Conservation (phyloP, 1,284 basidiomycete species). For the Cutaneotrichosporon sp. region DNA sequence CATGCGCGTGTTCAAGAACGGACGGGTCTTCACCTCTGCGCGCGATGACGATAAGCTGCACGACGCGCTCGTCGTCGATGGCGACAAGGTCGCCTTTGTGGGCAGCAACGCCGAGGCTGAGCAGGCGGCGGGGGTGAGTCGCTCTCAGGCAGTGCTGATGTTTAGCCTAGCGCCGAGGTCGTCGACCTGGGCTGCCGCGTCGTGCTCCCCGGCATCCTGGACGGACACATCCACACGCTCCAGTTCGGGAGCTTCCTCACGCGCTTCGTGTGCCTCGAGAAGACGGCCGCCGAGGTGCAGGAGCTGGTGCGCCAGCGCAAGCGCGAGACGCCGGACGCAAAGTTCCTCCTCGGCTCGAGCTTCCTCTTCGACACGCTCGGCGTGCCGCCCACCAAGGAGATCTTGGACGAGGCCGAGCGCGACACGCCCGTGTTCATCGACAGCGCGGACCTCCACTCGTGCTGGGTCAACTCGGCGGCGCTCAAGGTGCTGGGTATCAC, state of each 20-base stretch:
- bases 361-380: slow-evolving; percentile 33
- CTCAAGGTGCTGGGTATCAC: slow-evolving; percentile 32
- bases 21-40: slow-evolving; percentile 31
- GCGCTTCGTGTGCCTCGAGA: slow-evolving; percentile 17
- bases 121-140: not conserved
- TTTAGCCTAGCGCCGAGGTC: not conserved
- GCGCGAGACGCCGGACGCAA: slow-evolving; percentile 16
- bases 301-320: slow-evolving; percentile 10
- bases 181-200: slow-evolving; percentile 27
- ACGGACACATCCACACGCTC: slow-evolving; percentile 37
- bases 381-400: slow-evolving; percentile 17
- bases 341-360: slow-evolving; percentile 25
- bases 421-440: slow-evolving; percentile 41
- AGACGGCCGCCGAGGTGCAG: slow-evolving; percentile 25
- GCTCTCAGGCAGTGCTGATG: not conserved
- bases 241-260: slow-evolving; percentile 31
- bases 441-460: slow-evolving; percentile 35
- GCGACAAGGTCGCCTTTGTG: slow-evolving; percentile 25
- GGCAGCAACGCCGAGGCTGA: slow-evolving; percentile 13
- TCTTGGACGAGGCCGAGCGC: slow-evolving; percentile 30
- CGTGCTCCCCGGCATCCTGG: slow-evolving; percentile 37
- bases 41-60: slow-evolving; percentile 22
- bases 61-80: slow-evolving; percentile 24
- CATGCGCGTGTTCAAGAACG: slow-evolving; percentile 28
- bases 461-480: slow-evolving; percentile 35